Percentiles rank a stretch among this genome's conserved stretches.
Conservation (phyloP, 176 grass and related monocot species). For the Stipa capillata region DNA sequence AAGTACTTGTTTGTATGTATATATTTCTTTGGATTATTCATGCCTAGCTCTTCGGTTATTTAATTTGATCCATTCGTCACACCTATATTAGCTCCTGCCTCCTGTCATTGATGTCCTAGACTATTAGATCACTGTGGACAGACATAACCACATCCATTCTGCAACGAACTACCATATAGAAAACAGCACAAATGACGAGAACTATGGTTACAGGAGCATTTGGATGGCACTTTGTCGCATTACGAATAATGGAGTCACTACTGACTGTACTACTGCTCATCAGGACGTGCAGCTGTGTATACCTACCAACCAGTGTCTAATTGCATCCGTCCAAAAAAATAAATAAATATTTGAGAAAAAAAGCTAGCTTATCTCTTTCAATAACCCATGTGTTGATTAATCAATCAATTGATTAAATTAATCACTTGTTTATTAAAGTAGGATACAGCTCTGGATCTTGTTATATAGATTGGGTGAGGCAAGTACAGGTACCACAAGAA, state of each 20-base stretch:
- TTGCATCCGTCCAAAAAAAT: not conserved
- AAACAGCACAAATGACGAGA: not conserved
- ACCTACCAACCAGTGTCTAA: slow-evolving; percentile 7
- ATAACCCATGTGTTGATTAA: slow-evolving; percentile 9
- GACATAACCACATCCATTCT: not conserved
- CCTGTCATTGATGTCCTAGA: not conserved
- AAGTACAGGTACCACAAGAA: slow-evolving; percentile 1
- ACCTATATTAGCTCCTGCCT: not conserved
- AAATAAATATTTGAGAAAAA: not conserved
- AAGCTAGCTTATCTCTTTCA: not conserved
- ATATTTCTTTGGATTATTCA: not conserved
- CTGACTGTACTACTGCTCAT: slow-evolving; percentile 4
- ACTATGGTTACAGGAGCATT: slow-evolving; percentile 13
- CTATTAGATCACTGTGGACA: not conserved
- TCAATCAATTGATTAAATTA: not conserved
- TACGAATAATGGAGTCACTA: slow-evolving; percentile 16
- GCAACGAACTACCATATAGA: not conserved
- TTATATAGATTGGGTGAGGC: slow-evolving; percentile 11
- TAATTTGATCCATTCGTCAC: not conserved
- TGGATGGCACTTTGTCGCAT: slow-evolving; percentile 3
- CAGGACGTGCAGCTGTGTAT: not conserved
- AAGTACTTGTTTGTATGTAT: not conserved
- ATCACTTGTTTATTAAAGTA: not conserved
- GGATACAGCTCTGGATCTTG: slow-evolving; percentile 6
- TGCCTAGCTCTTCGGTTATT: not conserved